Evolutionary conservation across 108 stramenopile genomes (phyloP).

Genomic region (Schizochytrium sp.): DNA sequence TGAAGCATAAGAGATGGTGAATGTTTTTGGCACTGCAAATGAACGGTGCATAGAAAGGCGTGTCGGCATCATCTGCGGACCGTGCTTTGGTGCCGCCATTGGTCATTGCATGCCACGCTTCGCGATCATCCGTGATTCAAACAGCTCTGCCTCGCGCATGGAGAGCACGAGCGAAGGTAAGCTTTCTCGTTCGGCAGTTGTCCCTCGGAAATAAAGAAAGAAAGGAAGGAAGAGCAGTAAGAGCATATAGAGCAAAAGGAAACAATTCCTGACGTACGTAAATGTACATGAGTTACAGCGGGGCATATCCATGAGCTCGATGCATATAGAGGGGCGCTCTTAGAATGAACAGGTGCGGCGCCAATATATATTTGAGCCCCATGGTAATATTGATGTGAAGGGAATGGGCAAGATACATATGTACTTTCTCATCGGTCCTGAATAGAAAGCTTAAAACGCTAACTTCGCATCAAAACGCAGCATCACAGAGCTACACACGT

Average conservation of each 20-base stretch:
- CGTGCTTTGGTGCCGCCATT: slow-evolving; percentile 48
- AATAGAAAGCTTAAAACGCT: neutral
- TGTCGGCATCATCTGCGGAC: slow-evolving; percentile 45
- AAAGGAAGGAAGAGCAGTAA: neutral
- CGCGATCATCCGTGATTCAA: slow-evolving; percentile 51
- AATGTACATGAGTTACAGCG: neutral
- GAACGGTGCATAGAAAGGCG: slow-evolving; percentile 36
- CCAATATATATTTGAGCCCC: neutral
- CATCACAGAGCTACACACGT: neutral
- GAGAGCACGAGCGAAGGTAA: slow-evolving; percentile 34
- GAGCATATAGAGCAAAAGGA: neutral
- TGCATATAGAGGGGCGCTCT: neutral
- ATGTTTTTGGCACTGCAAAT: slow-evolving; percentile 16
- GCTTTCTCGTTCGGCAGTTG: neutral
- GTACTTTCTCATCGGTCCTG: neutral
- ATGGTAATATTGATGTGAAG: slow-evolving; percentile 15
- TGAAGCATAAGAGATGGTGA: slow-evolving; percentile 27
- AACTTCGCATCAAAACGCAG: neutral
- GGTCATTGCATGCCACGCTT: slow-evolving; percentile 45
- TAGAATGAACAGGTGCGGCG: neutral
- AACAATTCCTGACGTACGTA: neutral
- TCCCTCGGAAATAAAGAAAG: neutral
- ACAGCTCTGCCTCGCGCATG: slow-evolving; percentile 54
- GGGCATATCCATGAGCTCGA: neutral
- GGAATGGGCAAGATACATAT: slow-evolving; percentile 24